phyloP scores from a whole-genome alignment of 192 early-diverging fungal species.

The Phycomyces nitens region DNA sequence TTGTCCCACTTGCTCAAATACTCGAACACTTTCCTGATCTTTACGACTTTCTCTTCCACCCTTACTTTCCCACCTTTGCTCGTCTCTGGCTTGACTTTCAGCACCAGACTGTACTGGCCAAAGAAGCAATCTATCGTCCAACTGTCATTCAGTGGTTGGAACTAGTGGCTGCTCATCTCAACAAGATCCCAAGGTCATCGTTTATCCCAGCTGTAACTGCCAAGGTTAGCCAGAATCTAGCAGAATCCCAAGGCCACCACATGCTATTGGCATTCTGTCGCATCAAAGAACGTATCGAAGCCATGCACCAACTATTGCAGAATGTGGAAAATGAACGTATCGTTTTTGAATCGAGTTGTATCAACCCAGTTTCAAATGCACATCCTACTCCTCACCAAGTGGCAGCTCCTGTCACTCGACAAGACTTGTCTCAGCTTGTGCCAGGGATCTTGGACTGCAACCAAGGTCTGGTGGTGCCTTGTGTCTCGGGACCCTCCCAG shows the following conservation, averaged over 20 bases:
- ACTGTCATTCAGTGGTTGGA: conserved; percentile 4
- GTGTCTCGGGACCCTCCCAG: too few species aligned
- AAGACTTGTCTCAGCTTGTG: too few species aligned
- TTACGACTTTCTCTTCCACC: conserved; percentile 10
- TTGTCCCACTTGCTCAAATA: neutral
- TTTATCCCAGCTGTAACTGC: neutral
- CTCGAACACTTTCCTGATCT: conserved; percentile 8
- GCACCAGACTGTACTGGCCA: neutral
- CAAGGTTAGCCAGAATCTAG: neutral
- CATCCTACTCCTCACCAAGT: too few species aligned
- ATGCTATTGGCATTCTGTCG: neutral
- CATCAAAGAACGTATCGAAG: neutral
- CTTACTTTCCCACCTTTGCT: conserved; percentile 7
- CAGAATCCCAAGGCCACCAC: neutral
- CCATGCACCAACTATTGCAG: neutral
- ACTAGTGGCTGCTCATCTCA: neutral
- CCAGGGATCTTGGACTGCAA: too few species aligned
- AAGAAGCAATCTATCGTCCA: neutral
- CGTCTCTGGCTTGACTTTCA: conserved; percentile 18
- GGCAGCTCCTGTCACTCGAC: too few species aligned
- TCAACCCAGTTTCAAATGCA: too few species aligned
- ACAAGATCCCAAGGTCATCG: neutral
- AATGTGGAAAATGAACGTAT: conserved; percentile 3
- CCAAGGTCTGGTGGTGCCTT: too few species aligned
- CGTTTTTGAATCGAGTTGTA: too few species aligned